Evolutionary conservation across 345 rosid species (phyloP).

Genomic region (Syzygium aromaticum): DNA sequence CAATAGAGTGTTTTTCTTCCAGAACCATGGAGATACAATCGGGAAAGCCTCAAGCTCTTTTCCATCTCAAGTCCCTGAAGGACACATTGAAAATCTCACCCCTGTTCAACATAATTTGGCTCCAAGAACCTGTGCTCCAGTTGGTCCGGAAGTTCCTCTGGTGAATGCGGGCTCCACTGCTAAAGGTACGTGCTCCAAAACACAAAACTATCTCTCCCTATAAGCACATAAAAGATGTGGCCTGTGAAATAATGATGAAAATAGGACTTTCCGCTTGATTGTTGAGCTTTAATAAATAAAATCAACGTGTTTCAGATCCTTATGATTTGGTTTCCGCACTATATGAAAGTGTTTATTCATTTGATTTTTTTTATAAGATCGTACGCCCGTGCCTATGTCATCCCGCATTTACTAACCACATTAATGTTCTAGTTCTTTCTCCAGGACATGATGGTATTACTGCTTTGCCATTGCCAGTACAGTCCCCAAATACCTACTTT

Average conservation of each 20-base stretch:
- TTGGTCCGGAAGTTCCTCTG: neutral
- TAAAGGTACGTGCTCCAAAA: neutral
- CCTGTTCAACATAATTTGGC: neutral
- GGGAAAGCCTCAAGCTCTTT: slow-evolving; percentile 4
- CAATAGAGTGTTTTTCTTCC: neutral
- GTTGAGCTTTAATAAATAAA: too few relatives aligned
- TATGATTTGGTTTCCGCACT: too few relatives aligned
- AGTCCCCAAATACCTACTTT: too few relatives aligned
- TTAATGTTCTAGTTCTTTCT: too few relatives aligned
- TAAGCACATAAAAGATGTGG: neutral
- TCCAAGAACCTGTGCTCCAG: neutral
- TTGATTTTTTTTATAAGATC: too few relatives aligned
- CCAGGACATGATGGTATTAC: too few relatives aligned
- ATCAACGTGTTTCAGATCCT: too few relatives aligned
- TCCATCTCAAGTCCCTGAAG: slow-evolving; percentile 9
- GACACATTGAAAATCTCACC: neutral
- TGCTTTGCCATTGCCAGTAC: too few relatives aligned
- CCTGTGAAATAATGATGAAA: neutral
- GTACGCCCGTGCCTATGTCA: too few relatives aligned
- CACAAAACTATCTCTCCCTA: neutral
- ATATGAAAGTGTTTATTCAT: too few relatives aligned
- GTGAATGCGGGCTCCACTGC: neutral
- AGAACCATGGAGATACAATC: slow-evolving; percentile 66
- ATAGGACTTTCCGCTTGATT: too few relatives aligned
- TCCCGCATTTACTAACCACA: too few relatives aligned